Conservation (phyloP, 2,329 filamentous ascomycete species). For the Talaromyces islandicus region DNA sequence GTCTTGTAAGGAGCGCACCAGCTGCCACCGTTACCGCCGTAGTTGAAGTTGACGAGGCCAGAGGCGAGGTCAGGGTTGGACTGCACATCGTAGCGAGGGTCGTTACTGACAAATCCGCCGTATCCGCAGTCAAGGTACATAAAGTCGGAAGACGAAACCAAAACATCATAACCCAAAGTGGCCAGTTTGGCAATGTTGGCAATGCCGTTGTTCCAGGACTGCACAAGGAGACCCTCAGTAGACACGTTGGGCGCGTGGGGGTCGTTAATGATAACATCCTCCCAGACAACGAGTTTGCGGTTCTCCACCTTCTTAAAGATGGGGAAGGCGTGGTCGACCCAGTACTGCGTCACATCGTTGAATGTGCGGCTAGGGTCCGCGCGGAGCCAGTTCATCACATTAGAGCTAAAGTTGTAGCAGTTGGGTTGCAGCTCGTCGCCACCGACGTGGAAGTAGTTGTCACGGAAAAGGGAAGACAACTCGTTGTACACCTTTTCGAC, state of each 20-base stretch:
- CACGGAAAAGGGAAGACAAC: slow-evolving; percentile 45
- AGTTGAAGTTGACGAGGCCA: slow-evolving; percentile 48
- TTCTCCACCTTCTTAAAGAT: slow-evolving; percentile 40
- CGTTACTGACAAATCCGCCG: slow-evolving; percentile 51
- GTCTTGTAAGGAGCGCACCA: slow-evolving; percentile 57
- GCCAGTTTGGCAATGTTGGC: slow-evolving; percentile 49
- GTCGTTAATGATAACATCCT: slow-evolving; percentile 44
- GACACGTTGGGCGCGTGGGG: slow-evolving; percentile 44
- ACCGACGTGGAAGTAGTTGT: slow-evolving; percentile 52
- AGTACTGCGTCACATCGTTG: slow-evolving; percentile 49
- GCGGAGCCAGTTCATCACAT: slow-evolving; percentile 46
- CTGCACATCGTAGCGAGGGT: slow-evolving; percentile 51
- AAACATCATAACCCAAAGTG: slow-evolving; percentile 46
- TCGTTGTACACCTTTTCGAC: slow-evolving; percentile 51
- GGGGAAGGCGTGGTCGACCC: slow-evolving; percentile 48
- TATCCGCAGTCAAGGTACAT: slow-evolving; percentile 53
- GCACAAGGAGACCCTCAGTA: slow-evolving; percentile 45
- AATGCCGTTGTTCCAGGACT: slow-evolving; percentile 51
- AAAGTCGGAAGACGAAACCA: slow-evolving; percentile 53
- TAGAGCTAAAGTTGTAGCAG: slow-evolving; percentile 54
- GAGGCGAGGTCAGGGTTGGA: slow-evolving; percentile 43
- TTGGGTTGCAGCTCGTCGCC: slow-evolving; percentile 50
- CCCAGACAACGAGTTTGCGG: slow-evolving; percentile 54
- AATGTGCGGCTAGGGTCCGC: slow-evolving; percentile 46
- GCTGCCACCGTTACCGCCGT: slow-evolving; percentile 47